A percentile compares a stretch with the other conserved stretches of the same genome.
Evolutionary conservation across 2,329 filamentous ascomycete species (phyloP).

Genomic region (Alternaria ethzedia): DNA sequence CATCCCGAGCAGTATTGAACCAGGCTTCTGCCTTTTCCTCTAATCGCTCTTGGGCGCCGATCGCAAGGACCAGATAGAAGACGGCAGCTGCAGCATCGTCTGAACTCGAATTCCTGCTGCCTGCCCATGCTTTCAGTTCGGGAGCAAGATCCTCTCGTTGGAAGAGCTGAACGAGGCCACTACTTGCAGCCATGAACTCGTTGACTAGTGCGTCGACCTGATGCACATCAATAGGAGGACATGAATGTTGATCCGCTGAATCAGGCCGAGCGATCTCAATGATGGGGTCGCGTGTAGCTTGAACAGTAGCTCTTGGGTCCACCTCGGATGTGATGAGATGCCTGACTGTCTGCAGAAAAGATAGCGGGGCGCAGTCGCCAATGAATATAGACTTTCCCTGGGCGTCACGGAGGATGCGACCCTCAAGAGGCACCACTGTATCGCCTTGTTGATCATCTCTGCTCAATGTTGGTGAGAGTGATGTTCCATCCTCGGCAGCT

Average conservation of each 20-base stretch:
- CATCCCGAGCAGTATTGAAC: conserved; percentile 54
- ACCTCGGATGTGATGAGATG: conserved; percentile 54
- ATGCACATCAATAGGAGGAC: conserved; percentile 36
- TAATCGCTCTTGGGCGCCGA: conserved; percentile 55
- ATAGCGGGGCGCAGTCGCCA: conserved; percentile 60
- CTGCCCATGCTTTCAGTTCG: conserved; percentile 38
- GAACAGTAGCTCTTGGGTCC: conserved; percentile 29
- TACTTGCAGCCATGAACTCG: conserved; percentile 55
- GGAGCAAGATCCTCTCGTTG: conserved; percentile 45
- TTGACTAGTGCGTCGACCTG: conserved; percentile 52
- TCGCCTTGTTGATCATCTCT: conserved; percentile 48
- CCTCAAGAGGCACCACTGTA: conserved; percentile 52
- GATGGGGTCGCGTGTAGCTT: conserved; percentile 37
- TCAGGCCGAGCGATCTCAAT: conserved; percentile 38
- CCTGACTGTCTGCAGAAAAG: conserved; percentile 60
- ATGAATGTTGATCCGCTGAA: conserved; percentile 27
- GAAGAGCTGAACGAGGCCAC: conserved; percentile 58
- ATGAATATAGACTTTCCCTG: conserved; percentile 63
- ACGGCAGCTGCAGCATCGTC: conserved; percentile 56
- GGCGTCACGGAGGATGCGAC: conserved; percentile 58
- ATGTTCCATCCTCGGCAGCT: conserved; percentile 7
- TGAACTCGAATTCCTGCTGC: conserved; percentile 8
- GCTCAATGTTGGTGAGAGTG: conserved; percentile 32
- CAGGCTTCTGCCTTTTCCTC: conserved; percentile 55
- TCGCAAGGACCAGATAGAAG: conserved; percentile 59